Conservation (phyloP, 305 asterid genomes). For the Withania somnifera region DNA sequence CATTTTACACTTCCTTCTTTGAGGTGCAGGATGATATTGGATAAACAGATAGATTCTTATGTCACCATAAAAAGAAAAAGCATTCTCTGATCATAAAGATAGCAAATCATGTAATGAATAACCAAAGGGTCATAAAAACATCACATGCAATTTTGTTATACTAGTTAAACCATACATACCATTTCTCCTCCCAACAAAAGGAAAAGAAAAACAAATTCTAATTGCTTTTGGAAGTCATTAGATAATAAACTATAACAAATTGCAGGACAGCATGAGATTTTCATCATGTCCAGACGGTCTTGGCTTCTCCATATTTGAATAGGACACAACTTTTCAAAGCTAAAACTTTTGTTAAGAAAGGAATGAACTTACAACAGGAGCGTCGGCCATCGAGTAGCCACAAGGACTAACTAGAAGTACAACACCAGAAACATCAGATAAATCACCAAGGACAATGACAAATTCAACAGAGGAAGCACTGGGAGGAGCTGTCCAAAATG, state of each 20-base stretch:
- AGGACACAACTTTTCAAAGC: background rate
- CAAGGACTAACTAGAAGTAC: slow-evolving; percentile 82
- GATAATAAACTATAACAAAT: background rate
- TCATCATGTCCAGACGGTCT: background rate
- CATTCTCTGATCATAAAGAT: background rate
- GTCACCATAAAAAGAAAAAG: background rate
- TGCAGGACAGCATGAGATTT: background rate
- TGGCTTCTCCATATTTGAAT: background rate
- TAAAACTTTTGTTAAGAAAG: slow-evolving; percentile 8
- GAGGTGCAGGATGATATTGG: background rate
- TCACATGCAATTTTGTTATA: background rate
- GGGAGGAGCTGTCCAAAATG: slow-evolving; percentile 88
- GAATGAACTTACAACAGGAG: slow-evolving; percentile 73
- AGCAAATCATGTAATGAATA: background rate
- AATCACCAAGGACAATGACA: slow-evolving; percentile 63
- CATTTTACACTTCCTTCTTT: background rate
- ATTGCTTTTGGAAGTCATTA: background rate
- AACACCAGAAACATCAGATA: slow-evolving; percentile 86
- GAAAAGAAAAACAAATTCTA: background rate
- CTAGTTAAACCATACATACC: background rate
- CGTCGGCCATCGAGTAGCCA: slow-evolving; percentile 81
- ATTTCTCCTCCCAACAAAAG: background rate
- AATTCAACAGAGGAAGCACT: slow-evolving; percentile 67
- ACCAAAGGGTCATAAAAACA: background rate
- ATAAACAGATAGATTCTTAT: background rate